Percentiles rank a stretch among this genome's conserved stretches.
Conservation (phyloP, 2,329 filamentous ascomycete genomes). For the Monosporascus sp. region DNA sequence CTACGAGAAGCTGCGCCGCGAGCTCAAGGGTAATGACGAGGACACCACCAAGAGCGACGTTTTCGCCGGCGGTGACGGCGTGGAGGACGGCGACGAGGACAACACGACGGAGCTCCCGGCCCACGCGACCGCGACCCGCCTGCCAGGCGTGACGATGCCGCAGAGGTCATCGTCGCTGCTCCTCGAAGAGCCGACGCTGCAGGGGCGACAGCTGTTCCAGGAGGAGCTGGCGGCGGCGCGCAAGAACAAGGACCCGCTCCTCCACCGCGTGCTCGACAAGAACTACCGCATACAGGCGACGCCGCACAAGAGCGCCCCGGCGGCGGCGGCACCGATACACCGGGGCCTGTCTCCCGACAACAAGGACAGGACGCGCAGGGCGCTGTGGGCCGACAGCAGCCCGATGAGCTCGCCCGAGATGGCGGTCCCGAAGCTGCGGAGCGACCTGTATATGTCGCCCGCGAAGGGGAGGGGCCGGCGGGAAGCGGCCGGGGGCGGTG, state of each 20-base stretch:
- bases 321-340: conserved; percentile 27
- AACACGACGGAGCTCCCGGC: conserved; percentile 43
- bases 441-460: conserved; percentile 80
- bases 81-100: conserved; percentile 33
- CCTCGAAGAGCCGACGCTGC: conserved; percentile 34
- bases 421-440: conserved; percentile 74
- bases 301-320: conserved; percentile 55
- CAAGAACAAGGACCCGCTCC: conserved; percentile 64
- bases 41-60: conserved; percentile 15
- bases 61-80: conserved; percentile 28
- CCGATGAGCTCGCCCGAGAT: conserved; percentile 72
- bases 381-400: conserved; percentile 51
- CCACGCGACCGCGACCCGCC: conserved; percentile 47
- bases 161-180: conserved; percentile 53
- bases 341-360: conserved; percentile 13
- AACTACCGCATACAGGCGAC: conserved; percentile 93
- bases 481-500: conserved; percentile 37
- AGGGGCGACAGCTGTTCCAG: conserved; percentile 7
- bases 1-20: conserved; percentile 67
- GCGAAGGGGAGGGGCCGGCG: conserved; percentile 41
- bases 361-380: conserved; percentile 28
- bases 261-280: conserved; percentile 92
- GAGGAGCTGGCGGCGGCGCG: conserved; percentile 20
- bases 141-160: conserved; percentile 61
- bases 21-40: conserved; percentile 48